Evolutionary conservation across 139 green algal species (phyloP).

Genomic region (Auxenochlorella pyrenoidosa): DNA sequence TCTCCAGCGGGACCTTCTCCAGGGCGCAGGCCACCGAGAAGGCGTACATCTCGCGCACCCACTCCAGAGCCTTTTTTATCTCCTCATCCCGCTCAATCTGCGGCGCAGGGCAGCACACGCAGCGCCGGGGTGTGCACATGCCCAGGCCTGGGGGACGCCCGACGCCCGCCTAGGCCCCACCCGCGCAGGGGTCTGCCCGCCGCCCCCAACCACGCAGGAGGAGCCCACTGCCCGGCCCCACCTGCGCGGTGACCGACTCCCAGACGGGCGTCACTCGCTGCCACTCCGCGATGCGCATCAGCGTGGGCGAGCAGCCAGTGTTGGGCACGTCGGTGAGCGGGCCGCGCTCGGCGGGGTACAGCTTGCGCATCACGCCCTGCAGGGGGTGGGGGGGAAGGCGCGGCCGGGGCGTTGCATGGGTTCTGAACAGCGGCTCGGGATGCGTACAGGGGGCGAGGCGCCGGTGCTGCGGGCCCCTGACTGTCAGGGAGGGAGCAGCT

Average conservation of each 20-base stretch:
- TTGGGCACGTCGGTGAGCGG: conserved; percentile 52
- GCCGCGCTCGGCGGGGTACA: conserved; percentile 50
- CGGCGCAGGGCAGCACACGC: background rate
- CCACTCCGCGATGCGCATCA: conserved; percentile 50
- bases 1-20: conserved; percentile 48
- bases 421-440: background rate
- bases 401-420: no score
- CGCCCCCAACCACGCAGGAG: background rate
- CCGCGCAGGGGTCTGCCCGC: background rate
- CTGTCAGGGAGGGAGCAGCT: no score
- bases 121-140: no score
- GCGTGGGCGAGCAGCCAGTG: conserved; percentile 54
- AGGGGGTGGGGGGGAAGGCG: no score
- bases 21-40: conserved; percentile 63
- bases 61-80: conserved; percentile 65
- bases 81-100: conserved; percentile 75
- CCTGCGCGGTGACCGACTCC: conserved; percentile 7
- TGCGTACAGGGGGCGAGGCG: no score
- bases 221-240: background rate
- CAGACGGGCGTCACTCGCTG: background rate
- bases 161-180: no score
- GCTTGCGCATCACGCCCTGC: conserved; percentile 55
- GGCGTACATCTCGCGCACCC: conserved; percentile 92
- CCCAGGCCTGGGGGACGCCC: no score
- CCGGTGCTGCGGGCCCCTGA: no score